phyloP scores from a whole-genome alignment of 805 yeast genomes.

The Kockiozyma suomiensis region DNA sequence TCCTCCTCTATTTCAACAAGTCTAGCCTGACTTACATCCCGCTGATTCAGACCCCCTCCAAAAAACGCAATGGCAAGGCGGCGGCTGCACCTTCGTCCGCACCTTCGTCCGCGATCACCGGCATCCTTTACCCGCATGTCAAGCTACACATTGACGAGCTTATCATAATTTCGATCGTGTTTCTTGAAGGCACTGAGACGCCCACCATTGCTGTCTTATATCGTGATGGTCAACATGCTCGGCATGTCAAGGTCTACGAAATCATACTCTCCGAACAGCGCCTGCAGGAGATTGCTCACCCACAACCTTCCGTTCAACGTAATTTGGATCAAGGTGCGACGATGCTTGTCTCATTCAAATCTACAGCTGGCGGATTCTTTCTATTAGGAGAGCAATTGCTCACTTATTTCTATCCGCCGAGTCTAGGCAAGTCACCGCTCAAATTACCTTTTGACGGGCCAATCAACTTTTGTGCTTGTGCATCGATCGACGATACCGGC shows the following conservation, averaged over 20 bases:
- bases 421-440: not conserved
- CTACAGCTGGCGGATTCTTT: slow-evolving; percentile 27
- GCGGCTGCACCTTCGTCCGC: not conserved
- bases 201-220: slow-evolving; percentile 32
- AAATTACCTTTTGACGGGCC: slow-evolving; percentile 27
- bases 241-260: slow-evolving; percentile 31
- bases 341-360: slow-evolving; percentile 16
- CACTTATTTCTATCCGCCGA: slow-evolving; percentile 17
- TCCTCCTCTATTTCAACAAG: slow-evolving; percentile 19
- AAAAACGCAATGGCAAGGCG: slow-evolving; percentile 8
- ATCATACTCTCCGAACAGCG: slow-evolving; percentile 11
- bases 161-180: slow-evolving; percentile 21
- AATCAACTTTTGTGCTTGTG: slow-evolving; percentile 28
- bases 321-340: slow-evolving; percentile 32
- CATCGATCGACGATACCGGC: slow-evolving; percentile 28
- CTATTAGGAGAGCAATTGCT: slow-evolving; percentile 32
- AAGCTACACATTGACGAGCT: slow-evolving; percentile 29
- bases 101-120: not conserved
- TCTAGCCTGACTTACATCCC: slow-evolving; percentile 29
- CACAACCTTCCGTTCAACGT: slow-evolving; percentile 10
- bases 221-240: slow-evolving; percentile 26
- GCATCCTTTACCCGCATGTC: slow-evolving; percentile 17
- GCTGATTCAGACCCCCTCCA: slow-evolving; percentile 6
- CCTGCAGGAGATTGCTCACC: slow-evolving; percentile 8
- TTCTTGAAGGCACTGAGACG: slow-evolving; percentile 9